Base-by-base conservation (phyloP, 2,329 filamentous ascomycete species). In the Aspergillus sp. region DNA sequence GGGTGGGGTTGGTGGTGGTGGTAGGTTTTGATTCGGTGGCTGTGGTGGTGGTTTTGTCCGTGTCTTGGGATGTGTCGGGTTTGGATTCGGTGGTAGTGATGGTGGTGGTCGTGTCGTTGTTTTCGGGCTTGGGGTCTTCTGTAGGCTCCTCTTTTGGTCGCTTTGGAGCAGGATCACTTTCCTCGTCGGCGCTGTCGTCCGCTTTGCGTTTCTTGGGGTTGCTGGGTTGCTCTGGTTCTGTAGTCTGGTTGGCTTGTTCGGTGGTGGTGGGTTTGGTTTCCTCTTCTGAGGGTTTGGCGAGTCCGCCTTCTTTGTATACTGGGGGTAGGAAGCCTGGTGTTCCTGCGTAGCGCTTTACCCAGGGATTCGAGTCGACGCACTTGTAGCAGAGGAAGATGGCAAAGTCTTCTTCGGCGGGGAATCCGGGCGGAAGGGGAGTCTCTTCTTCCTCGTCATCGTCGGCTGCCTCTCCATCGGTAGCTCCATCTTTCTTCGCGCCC, bases 351-450 rank as follows among this genome's bases (percentile, higher is more conserved):
- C 83, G 82, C 78, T 94, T 96, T 74, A 98, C 89, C 95, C 95
- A 99, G 0, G 92, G 91, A 68, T 92, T 86, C 1, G 92, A 86
- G 42, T 93, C 88, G 13, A 96, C 84, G 68, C 95, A 99, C 73
- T 96, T 96, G 81, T 95, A 96, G 80, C 95, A 99, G 39, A 99
- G 84, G 70, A 98, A 90, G 27, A 89, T 86, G 56, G 96, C 92
- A 66, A 99, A 99, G 30, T 90, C 87, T 27, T 96, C 92, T 69
- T 98, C 94, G 0, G 84, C 82, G 0, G 95, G 95, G 67, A 99
- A 99, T 1, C 92, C 92, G 0, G 90, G 87, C 0, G 94, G 94
- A 58, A 91, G 81, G 0, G 91, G 90, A 0, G 85, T 76, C 27
- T 86, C 84, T 2, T 83, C 82, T 5, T 81, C 77, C 2, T 78